Evolutionary conservation across 768 basidiomycete genomes (phyloP), one percentile per base, ranked within the genome.

Genomic region (Kondoa malvinella): DNA sequence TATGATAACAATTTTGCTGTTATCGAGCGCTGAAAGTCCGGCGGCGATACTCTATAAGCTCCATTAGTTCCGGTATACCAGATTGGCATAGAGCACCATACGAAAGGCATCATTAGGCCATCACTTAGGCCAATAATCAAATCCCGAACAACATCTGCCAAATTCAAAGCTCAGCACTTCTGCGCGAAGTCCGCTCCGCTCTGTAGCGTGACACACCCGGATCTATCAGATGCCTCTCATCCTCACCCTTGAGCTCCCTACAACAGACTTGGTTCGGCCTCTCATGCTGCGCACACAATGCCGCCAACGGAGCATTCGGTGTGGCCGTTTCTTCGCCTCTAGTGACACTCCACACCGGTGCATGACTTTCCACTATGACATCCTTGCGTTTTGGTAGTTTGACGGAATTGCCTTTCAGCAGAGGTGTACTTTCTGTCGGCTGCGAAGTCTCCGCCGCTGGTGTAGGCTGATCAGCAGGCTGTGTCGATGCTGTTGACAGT

Each of bases 21-120:
- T 85, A 60, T 92, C 92, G 50, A 95, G 82, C 14, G 91, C 87
- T 14, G 88, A 88, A 29, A 92, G 82, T 66, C 91, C 91, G 2
- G 91, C 91, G 63, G 65, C 61, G n/a, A 67, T 63, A 69, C 2
- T 40, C 25, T 30, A 56, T 59, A 15, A 32, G 0, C 2, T 4
- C 14, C 1, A 16, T 25, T 64, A 17, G 63, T 50, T 29, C n/a
- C 1, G 50, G 29, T 34, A 34, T 25, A 8, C 40, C 8, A 50
- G 21, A 50, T 50, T 50, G 40, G 21, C 40, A 8, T 50, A 50
- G n/a, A n/a, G n/a, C n/a, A n/a, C n/a, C 59, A 26, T 21, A 12
- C 1, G 2, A 50, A 4, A 30, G 31, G 1, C 25, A 4, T 16
- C 0, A 16, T 1, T 57, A 50, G 40, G 21, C 40, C 26, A 56